Conservation (phyloP, 2,329 filamentous ascomycete species). For the Ophiostoma montium region DNA sequence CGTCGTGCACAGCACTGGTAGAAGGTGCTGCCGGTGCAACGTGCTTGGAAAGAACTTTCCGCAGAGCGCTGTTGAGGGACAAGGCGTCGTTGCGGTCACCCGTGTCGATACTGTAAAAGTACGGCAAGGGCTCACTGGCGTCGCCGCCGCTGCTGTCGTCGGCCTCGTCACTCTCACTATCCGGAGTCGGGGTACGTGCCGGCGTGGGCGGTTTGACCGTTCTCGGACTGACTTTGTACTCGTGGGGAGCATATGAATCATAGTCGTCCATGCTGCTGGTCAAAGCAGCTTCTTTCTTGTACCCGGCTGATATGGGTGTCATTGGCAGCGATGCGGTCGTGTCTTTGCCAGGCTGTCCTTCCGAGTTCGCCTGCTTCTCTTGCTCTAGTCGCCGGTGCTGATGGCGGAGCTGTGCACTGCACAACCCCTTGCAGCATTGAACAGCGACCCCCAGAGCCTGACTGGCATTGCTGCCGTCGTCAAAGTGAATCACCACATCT, state of each 20-base stretch:
- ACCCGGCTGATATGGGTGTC: conserved; percentile 1
- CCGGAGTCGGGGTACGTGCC: conserved; percentile 21
- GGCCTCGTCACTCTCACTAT: conserved; percentile 1
- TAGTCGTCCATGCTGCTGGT: conserved; percentile 25
- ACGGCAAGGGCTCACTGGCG: conserved; percentile 4
- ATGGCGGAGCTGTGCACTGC: conserved; percentile 1
- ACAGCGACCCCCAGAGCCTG: conserved; percentile 32
- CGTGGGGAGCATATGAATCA: conserved; percentile 26
- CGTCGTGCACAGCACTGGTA: conserved; percentile 23
- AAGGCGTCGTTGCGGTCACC: conserved; percentile 32
- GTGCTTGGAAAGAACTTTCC: conserved; percentile 35
- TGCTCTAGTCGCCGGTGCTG: neutral
- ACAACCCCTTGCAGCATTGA: conserved; percentile 25
- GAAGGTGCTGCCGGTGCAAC: conserved; percentile 20
- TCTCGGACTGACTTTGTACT: conserved; percentile 2
- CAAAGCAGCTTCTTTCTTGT: too few species aligned
- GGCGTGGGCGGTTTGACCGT: conserved; percentile 12
- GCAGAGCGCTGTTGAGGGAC: conserved; percentile 41
- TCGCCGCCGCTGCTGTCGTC: neutral
- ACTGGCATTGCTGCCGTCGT: conserved; percentile 25
- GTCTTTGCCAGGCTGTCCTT: neutral
- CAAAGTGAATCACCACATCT: conserved; percentile 42
- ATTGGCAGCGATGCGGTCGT: conserved; percentile 2
- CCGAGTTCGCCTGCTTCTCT: neutral
- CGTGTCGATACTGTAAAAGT: conserved; percentile 31